Evolutionary conservation across 1,284 basidiomycete genomes (phyloP).

Genomic region (Fomes fomentarius): DNA sequence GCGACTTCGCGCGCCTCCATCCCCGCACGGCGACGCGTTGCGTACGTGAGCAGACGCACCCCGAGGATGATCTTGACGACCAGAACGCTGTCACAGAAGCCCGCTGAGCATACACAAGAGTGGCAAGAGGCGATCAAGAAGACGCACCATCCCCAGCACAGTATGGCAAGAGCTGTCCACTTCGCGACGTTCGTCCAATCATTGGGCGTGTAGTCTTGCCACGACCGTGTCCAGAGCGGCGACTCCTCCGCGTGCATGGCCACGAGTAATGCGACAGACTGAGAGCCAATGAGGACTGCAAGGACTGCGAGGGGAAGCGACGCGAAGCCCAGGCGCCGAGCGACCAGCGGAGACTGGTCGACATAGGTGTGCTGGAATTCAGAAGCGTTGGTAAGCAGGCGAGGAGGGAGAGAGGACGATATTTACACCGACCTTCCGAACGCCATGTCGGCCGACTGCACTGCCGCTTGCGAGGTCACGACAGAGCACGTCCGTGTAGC

Average conservation of each 20-base stretch:
- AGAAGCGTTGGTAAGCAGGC: too few species aligned
- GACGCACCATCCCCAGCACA: constrained; percentile 83
- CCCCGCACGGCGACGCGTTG: constrained; percentile 70
- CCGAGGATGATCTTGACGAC: constrained; percentile 89
- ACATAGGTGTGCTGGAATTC: constrained; percentile 84
- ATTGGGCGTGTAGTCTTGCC: constrained; percentile 42
- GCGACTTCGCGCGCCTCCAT: constrained; percentile 78
- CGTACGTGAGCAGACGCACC: constrained; percentile 84
- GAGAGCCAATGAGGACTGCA: constrained; percentile 85
- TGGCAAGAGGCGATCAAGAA: not conserved
- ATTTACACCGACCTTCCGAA: constrained; percentile 61
- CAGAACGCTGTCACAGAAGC: constrained; percentile 56
- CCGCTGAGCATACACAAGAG: not conserved
- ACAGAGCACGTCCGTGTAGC: constrained; percentile 96
- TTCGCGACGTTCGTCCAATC: constrained; percentile 61
- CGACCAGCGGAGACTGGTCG: constrained; percentile 94
- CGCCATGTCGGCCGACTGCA: constrained; percentile 64
- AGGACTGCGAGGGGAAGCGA: constrained; percentile 92
- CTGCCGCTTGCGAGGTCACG: constrained; percentile 90
- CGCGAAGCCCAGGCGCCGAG: constrained; percentile 92
- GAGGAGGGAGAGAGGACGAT: too few species aligned
- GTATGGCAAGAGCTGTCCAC: constrained; percentile 64
- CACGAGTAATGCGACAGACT: constrained; percentile 73
- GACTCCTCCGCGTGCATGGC: constrained; percentile 47
- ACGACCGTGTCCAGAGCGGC: constrained; percentile 41